These are phyloP conservation scores for Sclerotinia subarctica DNA, from an alignment of 2,329 filamentous ascomycete species.

Conservation along the genomic window DNA sequence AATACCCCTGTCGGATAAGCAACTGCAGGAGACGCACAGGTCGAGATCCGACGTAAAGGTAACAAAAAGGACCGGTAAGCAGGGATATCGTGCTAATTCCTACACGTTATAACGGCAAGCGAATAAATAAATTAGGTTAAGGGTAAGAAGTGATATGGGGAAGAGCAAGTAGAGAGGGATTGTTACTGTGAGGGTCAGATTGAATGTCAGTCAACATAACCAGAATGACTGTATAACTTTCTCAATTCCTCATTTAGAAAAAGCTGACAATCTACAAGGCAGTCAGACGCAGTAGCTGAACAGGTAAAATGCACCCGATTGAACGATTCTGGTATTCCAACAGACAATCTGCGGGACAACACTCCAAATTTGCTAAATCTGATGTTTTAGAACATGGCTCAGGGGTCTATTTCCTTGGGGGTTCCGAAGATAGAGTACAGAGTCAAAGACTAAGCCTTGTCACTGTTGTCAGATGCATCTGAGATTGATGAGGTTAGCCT, in stretches of 20 bases:
- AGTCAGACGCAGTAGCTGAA: slow-evolving; percentile 2
- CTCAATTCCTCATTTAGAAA: slow-evolving; percentile 6
- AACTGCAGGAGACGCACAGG: slow-evolving; percentile 20
- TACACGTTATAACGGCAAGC: slow-evolving; percentile 3
- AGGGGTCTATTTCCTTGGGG: not conserved
- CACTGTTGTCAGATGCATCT: slow-evolving; percentile 1
- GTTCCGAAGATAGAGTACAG: not conserved
- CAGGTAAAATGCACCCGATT: not conserved
- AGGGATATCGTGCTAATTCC: not conserved
- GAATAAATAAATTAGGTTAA: not conserved
- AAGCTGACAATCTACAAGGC: slow-evolving; percentile 10
- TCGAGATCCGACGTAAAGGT: slow-evolving; percentile 19
- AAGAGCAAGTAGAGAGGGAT: not conserved
- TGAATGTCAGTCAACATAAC: not conserved
- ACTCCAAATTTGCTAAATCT: slow-evolving; percentile 1
- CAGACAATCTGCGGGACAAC: slow-evolving; percentile 8
- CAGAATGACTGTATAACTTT: not conserved
- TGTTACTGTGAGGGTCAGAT: not conserved
- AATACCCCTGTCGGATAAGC: slow-evolving; percentile 15
- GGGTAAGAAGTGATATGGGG: slow-evolving; percentile 10
- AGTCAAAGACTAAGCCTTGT: slow-evolving; percentile 1
- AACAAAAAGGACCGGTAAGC: not conserved
- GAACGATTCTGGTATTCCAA: slow-evolving; percentile 2
- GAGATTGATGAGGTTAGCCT: not conserved
- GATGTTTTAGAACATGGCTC: not conserved